These are phyloP conservation scores for Phytopythium cucurbitacearum DNA, from an alignment of 352 stramenopile species.

Conservation along the genomic window DNA sequence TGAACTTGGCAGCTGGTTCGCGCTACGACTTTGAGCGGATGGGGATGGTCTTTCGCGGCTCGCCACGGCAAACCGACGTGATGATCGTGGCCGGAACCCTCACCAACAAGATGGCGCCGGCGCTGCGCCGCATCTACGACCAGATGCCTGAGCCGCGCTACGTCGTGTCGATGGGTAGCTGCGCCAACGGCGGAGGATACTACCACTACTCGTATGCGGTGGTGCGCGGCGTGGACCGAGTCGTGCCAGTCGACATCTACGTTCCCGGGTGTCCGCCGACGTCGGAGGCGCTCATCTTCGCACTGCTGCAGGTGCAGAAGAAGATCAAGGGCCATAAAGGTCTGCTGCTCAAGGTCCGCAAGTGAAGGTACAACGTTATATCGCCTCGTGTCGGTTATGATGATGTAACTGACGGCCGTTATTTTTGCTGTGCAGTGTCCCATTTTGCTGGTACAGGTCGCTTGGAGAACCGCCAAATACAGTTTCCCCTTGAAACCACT, in stretches of 20 bases:
- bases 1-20: conserved; percentile 25
- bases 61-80: conserved; percentile 94
- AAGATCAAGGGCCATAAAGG: conserved; percentile 98
- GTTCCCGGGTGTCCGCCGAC: conserved; percentile 98
- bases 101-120: conserved; percentile 99
- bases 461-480: too few relatives aligned
- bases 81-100: conserved; percentile 99
- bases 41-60: conserved; percentile 97
- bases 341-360: conserved; percentile 93
- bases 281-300: conserved; percentile 97
- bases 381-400: too few relatives aligned
- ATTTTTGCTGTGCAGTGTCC: too few relatives aligned
- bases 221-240: conserved; percentile 95
- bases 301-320: conserved; percentile 98
- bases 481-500: too few relatives aligned
- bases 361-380: conserved; percentile 66
- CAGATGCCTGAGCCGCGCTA: conserved; percentile 99
- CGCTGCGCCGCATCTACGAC: conserved; percentile 96
- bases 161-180: conserved; percentile 98
- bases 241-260: conserved; percentile 99
- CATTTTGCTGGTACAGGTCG: too few relatives aligned
- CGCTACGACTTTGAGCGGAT: conserved; percentile 99
- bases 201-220: conserved; percentile 98
- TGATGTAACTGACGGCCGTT: too few relatives aligned
- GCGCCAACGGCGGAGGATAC: conserved; percentile 95